A percentile compares a stretch with the other conserved stretches of the same genome.
Evolutionary conservation across 495 filamentous ascomycete species (phyloP).

Genomic region (Ramalina peruviana): DNA sequence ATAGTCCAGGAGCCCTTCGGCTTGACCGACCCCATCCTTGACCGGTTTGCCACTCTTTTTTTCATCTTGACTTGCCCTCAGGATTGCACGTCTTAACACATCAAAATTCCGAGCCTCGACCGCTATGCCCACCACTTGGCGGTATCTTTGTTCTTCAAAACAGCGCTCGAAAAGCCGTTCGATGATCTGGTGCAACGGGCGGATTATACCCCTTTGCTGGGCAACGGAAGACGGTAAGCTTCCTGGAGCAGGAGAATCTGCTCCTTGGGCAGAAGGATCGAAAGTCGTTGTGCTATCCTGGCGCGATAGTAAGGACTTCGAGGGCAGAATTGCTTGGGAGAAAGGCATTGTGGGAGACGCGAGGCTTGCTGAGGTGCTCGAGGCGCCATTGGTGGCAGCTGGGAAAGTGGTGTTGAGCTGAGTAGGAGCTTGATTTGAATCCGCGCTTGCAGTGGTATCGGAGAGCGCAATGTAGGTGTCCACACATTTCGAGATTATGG

Average conservation of each 20-base stretch:
- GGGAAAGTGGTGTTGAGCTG: conserved; percentile 64
- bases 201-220: conserved; percentile 43
- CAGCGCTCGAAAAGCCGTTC: conserved; percentile 85
- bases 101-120: conserved; percentile 90
- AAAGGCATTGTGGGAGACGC: conserved; percentile 86
- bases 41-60: conserved; percentile 46
- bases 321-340: conserved; percentile 77
- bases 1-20: conserved; percentile 94
- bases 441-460: conserved; percentile 35
- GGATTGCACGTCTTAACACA: conserved; percentile 75
- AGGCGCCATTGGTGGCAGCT: conserved; percentile 42
- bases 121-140: conserved; percentile 96
- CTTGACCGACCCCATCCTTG: conserved; percentile 37
- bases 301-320: conserved; percentile 83
- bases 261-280: conserved; percentile 39
- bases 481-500: conserved; percentile 94
- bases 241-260: conserved; percentile 37
- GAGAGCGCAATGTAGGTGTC: conserved; percentile 92
- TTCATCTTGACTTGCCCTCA: conserved; percentile 65
- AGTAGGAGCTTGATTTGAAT: conserved; percentile 40
- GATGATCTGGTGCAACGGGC: conserved; percentile 66
- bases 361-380: conserved; percentile 54
- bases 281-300: conserved; percentile 47
- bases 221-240: conserved; percentile 40
- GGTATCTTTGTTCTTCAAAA: conserved; percentile 72